These are phyloP conservation scores for Epichloe hybrida DNA, from an alignment of 2,329 filamentous ascomycete species.

Conservation along the genomic window DNA sequence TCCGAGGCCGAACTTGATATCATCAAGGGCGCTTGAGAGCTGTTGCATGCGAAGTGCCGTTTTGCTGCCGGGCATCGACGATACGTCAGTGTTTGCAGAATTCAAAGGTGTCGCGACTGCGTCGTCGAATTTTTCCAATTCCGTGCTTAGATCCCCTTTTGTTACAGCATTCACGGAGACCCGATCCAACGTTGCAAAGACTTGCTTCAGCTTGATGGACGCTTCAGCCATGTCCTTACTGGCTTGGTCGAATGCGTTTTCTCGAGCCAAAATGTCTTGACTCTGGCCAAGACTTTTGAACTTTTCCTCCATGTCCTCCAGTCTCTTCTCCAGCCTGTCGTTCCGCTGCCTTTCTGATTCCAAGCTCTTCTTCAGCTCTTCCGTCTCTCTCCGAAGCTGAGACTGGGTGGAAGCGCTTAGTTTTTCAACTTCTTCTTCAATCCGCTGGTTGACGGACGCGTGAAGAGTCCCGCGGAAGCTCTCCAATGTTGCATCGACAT, in stretches of 20 bases:
- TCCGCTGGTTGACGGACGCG: not conserved
- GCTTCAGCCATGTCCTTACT: not conserved
- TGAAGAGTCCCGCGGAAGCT: not conserved
- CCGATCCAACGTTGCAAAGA: not conserved
- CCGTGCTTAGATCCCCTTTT: not conserved
- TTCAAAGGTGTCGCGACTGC: not conserved
- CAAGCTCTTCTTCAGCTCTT: slow-evolving; percentile 2
- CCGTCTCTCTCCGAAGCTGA: slow-evolving; percentile 3
- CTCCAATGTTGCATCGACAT: slow-evolving; percentile 1
- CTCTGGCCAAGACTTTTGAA: slow-evolving; percentile 3
- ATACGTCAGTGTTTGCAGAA: not conserved
- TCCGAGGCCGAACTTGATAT: not conserved
- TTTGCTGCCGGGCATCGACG: not conserved
- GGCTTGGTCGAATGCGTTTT: not conserved
- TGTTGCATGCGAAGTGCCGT: not conserved
- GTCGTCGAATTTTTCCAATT: slow-evolving; percentile 3
- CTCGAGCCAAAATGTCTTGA: not conserved
- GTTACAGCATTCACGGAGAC: not conserved
- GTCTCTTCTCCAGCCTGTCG: slow-evolving; percentile 12
- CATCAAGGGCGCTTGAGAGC: not conserved
- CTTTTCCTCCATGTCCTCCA: slow-evolving; percentile 10
- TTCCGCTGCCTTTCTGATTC: slow-evolving; percentile 2
- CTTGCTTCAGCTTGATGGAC: not conserved
- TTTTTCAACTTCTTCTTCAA: not conserved
- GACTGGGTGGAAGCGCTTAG: not conserved